A percentile compares a stretch with the other conserved stretches of the same genome.
Conservation (phyloP, 2,329 filamentous ascomycete species). For the Ceratocystis colombiana region DNA sequence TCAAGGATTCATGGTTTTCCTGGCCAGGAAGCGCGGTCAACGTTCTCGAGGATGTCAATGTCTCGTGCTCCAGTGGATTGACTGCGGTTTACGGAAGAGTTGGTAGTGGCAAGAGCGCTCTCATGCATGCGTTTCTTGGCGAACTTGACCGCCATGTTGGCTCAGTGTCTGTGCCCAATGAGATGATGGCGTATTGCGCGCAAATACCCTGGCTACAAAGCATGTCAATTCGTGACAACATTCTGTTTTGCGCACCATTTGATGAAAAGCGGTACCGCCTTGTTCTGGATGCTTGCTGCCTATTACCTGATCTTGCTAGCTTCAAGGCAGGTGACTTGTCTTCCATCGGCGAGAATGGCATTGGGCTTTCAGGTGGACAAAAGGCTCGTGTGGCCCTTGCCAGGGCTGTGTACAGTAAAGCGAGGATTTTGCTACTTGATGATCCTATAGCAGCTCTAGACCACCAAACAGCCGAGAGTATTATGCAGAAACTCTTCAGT, state of each 20-base stretch:
- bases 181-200: constrained; percentile 46
- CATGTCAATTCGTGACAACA: constrained; percentile 56
- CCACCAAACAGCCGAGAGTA: constrained; percentile 51
- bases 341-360: constrained; percentile 51
- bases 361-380: constrained; percentile 54
- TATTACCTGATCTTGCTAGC: constrained; percentile 46
- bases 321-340: constrained; percentile 49
- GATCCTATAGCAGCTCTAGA: constrained; percentile 55
- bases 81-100: constrained; percentile 50
- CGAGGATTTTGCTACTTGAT: constrained; percentile 49
- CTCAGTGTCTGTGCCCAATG: constrained; percentile 38
- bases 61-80: constrained; percentile 42
- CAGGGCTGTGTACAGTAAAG: constrained; percentile 49
- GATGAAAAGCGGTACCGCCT: constrained; percentile 47
- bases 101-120: constrained; percentile 51
- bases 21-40: constrained; percentile 58
- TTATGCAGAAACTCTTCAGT: constrained; percentile 51
- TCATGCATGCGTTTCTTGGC: constrained; percentile 49
- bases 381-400: constrained; percentile 54
- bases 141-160: constrained; percentile 57
- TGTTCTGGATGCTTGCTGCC: constrained; percentile 51
- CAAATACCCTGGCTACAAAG: constrained; percentile 57
- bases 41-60: constrained; percentile 40
- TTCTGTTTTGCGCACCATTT: constrained; percentile 49
- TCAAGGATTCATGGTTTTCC: constrained; percentile 60